Percentiles rank a stretch among this genome's conserved stretches.
These are phyloP conservation scores for Xylaria sp. DNA, from an alignment of 2,329 filamentous ascomycete species.

Conservation along the genomic window DNA sequence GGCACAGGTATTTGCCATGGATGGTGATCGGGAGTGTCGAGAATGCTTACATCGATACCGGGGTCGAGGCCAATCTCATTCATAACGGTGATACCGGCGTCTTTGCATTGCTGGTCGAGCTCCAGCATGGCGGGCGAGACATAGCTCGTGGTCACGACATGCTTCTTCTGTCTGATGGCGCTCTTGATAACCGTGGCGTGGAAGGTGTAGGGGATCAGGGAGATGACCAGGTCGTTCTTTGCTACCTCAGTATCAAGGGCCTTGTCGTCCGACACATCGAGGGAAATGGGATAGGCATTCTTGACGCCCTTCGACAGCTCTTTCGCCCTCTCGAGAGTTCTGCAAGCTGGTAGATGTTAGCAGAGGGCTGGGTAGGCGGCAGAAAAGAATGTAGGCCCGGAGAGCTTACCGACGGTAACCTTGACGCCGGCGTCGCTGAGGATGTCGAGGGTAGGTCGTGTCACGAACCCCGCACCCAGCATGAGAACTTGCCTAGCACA, in stretches of 20 bases:
- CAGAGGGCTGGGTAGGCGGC: background rate
- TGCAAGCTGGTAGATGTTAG: slow-evolving; percentile 70
- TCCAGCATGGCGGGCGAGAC: slow-evolving; percentile 93
- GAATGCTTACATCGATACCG: slow-evolving; percentile 61
- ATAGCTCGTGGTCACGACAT: slow-evolving; percentile 96
- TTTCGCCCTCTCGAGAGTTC: slow-evolving; percentile 81
- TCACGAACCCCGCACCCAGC: slow-evolving; percentile 60
- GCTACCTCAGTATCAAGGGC: slow-evolving; percentile 84
- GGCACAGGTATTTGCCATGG: too few species aligned
- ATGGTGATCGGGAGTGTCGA: background rate
- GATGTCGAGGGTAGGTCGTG: slow-evolving; percentile 71
- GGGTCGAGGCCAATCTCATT: slow-evolving; percentile 89
- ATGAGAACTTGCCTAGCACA: slow-evolving; percentile 53
- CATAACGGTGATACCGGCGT: slow-evolving; percentile 95
- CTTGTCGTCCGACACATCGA: slow-evolving; percentile 81
- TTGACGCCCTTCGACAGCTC: slow-evolving; percentile 77
- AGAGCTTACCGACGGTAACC: slow-evolving; percentile 71
- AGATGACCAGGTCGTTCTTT: slow-evolving; percentile 83
- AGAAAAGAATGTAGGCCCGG: background rate
- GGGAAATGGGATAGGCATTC: slow-evolving; percentile 78
- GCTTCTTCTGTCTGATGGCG: slow-evolving; percentile 91
- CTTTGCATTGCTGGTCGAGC: slow-evolving; percentile 84
- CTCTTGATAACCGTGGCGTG: slow-evolving; percentile 92
- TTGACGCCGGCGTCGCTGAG: slow-evolving; percentile 68
- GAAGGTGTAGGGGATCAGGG: slow-evolving; percentile 90